Conservation (phyloP, 2,329 filamentous ascomycete species). For the Trichoderma atroviride region DNA sequence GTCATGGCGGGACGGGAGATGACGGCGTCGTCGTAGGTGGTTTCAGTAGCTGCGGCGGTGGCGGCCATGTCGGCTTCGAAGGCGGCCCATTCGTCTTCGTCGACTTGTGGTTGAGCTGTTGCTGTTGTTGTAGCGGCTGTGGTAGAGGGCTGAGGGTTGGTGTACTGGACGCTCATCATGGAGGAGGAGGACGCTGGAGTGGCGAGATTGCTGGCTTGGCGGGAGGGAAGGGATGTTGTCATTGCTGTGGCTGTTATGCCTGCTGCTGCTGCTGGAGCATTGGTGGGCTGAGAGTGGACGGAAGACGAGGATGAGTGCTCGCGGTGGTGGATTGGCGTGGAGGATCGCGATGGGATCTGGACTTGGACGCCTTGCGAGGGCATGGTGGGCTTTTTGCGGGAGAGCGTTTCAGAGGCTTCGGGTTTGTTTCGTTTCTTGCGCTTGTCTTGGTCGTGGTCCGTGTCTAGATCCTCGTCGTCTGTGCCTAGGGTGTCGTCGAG, state of each 20-base stretch:
- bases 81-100: constrained; percentile 83
- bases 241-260: constrained; percentile 17
- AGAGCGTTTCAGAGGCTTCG: constrained; percentile 32
- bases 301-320: constrained; percentile 48
- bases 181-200: constrained; percentile 20
- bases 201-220: constrained; percentile 33
- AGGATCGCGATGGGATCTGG: constrained; percentile 65
- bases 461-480: constrained; percentile 41
- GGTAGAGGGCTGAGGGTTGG: neutral
- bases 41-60: constrained; percentile 39
- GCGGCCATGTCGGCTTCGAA: constrained; percentile 80
- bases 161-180: constrained; percentile 12
- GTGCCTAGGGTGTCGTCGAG: constrained; percentile 39
- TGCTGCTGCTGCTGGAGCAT: constrained; percentile 8
- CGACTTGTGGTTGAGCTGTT: constrained; percentile 40
- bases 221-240: constrained; percentile 38
- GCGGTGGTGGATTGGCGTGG: constrained; percentile 54
- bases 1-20: constrained; percentile 72
- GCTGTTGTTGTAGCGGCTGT: constrained; percentile 26
- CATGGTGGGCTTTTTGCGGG: constrained; percentile 53
- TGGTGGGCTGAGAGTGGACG: constrained; percentile 33
- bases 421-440: constrained; percentile 52
- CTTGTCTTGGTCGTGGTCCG: constrained; percentile 38
- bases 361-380: constrained; percentile 61
- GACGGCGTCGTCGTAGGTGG: constrained; percentile 53